Evolutionary conservation across 1,139 yeast species (phyloP).

Genomic region (Yamadazyma siamensis): DNA sequence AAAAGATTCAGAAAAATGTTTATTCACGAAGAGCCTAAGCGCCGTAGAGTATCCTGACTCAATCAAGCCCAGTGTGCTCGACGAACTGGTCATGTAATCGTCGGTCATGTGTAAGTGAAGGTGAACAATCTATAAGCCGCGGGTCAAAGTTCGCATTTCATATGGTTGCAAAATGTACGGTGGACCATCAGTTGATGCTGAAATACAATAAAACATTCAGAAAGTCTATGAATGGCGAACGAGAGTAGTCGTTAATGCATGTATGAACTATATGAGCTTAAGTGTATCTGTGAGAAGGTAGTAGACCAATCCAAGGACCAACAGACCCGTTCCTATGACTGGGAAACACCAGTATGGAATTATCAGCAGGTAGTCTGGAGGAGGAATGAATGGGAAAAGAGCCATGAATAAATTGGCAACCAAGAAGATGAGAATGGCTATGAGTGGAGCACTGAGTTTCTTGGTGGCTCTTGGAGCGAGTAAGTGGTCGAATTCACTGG

Average conservation of each 20-base stretch:
- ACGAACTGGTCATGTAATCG: slow-evolving; percentile 8
- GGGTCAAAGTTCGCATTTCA: too few relatives aligned
- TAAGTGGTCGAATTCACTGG: slow-evolving; percentile 15
- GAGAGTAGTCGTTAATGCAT: too few relatives aligned
- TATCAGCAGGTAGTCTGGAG: slow-evolving; percentile 30
- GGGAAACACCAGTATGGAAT: slow-evolving; percentile 61
- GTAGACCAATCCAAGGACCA: slow-evolving; percentile 44
- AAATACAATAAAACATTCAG: too few relatives aligned
- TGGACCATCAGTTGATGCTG: too few relatives aligned
- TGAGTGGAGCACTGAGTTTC: slow-evolving; percentile 22
- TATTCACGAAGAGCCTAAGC: slow-evolving; percentile 39
- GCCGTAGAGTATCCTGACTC: slow-evolving; percentile 29
- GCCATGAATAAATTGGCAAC: slow-evolving; percentile 52
- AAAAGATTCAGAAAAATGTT: slow-evolving; percentile 34
- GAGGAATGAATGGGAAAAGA: slow-evolving; percentile 56
- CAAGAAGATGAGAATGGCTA: slow-evolving; percentile 37
- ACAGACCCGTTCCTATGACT: slow-evolving; percentile 46
- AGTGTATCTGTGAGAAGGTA: slow-evolving; percentile 14
- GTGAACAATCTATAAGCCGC: too few relatives aligned
- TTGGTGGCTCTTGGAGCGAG: slow-evolving; percentile 18
- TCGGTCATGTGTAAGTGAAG: slow-evolving; percentile 7
- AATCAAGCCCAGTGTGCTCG: slow-evolving; percentile 11
- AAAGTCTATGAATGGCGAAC: too few relatives aligned
- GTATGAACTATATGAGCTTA: too few relatives aligned
- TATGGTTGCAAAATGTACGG: too few relatives aligned